Conservation (phyloP, 2,329 filamentous ascomycete genomes). For the Aspergillus caelatus region DNA sequence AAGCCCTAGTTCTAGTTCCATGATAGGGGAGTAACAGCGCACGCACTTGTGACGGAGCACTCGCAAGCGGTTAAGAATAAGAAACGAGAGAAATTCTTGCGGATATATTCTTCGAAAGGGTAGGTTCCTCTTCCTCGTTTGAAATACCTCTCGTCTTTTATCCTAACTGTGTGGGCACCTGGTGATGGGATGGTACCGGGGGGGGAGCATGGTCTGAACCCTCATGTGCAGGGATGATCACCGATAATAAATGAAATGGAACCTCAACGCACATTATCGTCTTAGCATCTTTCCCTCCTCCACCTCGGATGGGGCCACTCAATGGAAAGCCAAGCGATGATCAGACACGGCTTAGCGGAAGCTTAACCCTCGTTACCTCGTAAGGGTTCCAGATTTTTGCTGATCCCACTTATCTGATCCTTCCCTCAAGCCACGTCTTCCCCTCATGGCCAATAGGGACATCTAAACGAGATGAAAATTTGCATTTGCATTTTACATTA, state of each 20-base stretch:
- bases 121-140: neutral
- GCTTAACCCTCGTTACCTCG: neutral
- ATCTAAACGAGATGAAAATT: neutral
- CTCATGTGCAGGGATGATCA: neutral
- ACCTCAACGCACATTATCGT: neutral
- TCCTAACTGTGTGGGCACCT: neutral
- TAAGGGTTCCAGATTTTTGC: neutral
- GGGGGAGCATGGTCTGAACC: neutral
- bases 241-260: neutral
- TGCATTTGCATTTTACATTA: neutral
- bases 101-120: neutral
- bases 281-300: neutral
- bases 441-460: neutral
- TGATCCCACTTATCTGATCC: conserved; percentile 10
- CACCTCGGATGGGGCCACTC: neutral
- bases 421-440: neutral
- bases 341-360: conserved; percentile 5
- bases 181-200: neutral
- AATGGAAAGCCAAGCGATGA: neutral
- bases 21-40: neutral
- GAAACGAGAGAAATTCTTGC: neutral
- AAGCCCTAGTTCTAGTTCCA: conserved; percentile 1
- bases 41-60: neutral
- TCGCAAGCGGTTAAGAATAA: neutral
- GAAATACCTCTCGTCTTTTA: neutral